Evolutionary conservation across 2,329 filamentous ascomycete species (phyloP).

Genomic region (Alternaria longipes): DNA sequence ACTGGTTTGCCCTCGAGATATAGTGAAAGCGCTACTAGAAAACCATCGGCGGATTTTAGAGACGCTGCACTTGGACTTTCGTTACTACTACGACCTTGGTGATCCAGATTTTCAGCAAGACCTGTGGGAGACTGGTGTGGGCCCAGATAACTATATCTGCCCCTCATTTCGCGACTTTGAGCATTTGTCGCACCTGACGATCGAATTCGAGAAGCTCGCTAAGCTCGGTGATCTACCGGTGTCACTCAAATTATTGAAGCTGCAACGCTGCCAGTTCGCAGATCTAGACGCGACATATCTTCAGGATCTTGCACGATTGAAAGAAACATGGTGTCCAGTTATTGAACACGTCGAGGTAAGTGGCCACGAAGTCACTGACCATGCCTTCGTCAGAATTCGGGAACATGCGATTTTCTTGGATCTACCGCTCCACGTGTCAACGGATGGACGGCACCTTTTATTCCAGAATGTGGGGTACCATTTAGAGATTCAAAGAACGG

Average conservation of each 20-base stretch:
- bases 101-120: neutral
- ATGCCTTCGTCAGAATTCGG: neutral
- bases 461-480: neutral
- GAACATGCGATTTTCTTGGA: neutral
- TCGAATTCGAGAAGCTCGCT: constrained; percentile 8
- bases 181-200: neutral
- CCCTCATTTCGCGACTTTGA: constrained; percentile 5
- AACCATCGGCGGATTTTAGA: constrained; percentile 4
- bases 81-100: neutral
- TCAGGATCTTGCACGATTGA: neutral
- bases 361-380: neutral
- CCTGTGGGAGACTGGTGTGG: neutral
- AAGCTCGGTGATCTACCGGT: neutral
- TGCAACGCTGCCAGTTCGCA: neutral
- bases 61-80: constrained; percentile 3
- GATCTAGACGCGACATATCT: neutral
- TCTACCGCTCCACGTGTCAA: neutral
- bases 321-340: constrained; percentile 6
- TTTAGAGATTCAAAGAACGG: neutral
- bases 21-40: constrained; percentile 12
- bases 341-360: constrained; percentile 1
- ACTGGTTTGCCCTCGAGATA: constrained; percentile 5
- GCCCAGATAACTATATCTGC: neutral
- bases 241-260: neutral
- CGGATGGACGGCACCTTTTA: neutral